Evolutionary conservation across 345 rosid species (phyloP).

Genomic region (Gossypioides kirkii): DNA sequence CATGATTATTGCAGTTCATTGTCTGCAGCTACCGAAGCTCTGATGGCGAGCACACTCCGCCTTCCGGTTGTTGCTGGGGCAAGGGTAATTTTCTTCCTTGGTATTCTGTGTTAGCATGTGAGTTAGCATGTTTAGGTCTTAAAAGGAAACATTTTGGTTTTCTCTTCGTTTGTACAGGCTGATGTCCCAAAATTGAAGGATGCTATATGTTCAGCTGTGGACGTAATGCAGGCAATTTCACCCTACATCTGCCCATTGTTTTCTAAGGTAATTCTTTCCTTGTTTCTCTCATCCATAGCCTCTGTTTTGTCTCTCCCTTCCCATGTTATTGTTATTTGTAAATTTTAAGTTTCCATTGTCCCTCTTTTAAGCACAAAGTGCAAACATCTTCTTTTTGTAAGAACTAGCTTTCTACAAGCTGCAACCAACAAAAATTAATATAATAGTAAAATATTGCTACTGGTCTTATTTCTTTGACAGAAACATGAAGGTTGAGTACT

Average conservation of each 20-base stretch:
- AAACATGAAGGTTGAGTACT: not conserved
- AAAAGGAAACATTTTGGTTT: not conserved
- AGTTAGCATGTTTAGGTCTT: constrained; percentile 6
- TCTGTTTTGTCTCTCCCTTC: not conserved
- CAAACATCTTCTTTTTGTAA: not conserved
- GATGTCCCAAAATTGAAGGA: constrained; percentile 65
- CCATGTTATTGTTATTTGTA: not conserved
- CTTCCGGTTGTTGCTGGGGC: constrained; percentile 82
- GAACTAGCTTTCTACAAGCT: not conserved
- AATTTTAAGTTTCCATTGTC: not conserved
- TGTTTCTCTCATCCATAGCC: not conserved
- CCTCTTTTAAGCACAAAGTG: not conserved
- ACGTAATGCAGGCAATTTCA: constrained; percentile 87
- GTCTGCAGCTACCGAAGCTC: constrained; percentile 66
- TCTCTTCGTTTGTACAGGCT: constrained; percentile 42
- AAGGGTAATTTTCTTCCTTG: constrained; percentile 37
- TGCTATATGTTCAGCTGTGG: constrained; percentile 80
- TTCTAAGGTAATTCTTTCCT: constrained; percentile 47
- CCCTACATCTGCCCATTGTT: constrained; percentile 61
- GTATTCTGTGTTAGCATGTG: not conserved
- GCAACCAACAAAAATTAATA: not conserved
- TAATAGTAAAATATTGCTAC: not conserved
- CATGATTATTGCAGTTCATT: constrained; percentile 58
- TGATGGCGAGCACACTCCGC: constrained; percentile 78
- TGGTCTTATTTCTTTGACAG: not conserved